Evolutionary conservation across 2,329 filamentous ascomycete species (phyloP).

Genomic region (Alternaria tenuissima): DNA sequence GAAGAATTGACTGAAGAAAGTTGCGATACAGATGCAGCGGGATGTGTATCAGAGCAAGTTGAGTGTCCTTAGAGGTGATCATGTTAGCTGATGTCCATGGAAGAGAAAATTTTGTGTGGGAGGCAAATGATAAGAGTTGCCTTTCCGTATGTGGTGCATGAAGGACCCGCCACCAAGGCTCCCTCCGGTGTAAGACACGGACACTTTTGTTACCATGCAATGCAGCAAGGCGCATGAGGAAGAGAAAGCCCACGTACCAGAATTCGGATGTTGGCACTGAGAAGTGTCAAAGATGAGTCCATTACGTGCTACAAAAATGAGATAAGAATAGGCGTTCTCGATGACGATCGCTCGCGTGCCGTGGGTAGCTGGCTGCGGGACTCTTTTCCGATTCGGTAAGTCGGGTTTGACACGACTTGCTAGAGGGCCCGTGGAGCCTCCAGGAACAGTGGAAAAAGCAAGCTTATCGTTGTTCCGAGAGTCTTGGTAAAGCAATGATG

Average conservation of each 20-base stretch:
- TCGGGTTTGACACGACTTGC: constrained; percentile 39
- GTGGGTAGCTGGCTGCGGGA: constrained; percentile 40
- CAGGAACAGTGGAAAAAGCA: constrained; percentile 38
- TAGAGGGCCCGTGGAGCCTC: constrained; percentile 29
- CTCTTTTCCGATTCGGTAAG: constrained; percentile 30
- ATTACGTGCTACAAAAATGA: constrained; percentile 43
- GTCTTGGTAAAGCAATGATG: constrained; percentile 36
- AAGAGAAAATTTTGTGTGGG: constrained; percentile 32
- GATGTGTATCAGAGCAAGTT: constrained; percentile 88
- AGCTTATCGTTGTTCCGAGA: constrained; percentile 30
- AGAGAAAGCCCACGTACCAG: constrained; percentile 51
- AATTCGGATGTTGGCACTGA: constrained; percentile 60
- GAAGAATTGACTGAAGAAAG: constrained; percentile 87
- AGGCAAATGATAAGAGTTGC: constrained; percentile 44
- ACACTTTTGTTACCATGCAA: constrained; percentile 20
- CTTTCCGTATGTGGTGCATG: constrained; percentile 40
- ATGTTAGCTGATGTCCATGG: constrained; percentile 44
- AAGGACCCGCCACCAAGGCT: constrained; percentile 35
- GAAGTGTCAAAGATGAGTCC: constrained; percentile 56
- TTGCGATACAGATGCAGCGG: constrained; percentile 78
- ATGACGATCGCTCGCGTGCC: constrained; percentile 41
- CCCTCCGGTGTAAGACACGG: constrained; percentile 32
- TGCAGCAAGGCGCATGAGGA: constrained; percentile 33
- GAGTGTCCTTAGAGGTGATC: constrained; percentile 73
- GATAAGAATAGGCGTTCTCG: constrained; percentile 45